Conservation (phyloP, 192 early-diverging fungal species). For the Rhizoclosmatium sp. region DNA sequence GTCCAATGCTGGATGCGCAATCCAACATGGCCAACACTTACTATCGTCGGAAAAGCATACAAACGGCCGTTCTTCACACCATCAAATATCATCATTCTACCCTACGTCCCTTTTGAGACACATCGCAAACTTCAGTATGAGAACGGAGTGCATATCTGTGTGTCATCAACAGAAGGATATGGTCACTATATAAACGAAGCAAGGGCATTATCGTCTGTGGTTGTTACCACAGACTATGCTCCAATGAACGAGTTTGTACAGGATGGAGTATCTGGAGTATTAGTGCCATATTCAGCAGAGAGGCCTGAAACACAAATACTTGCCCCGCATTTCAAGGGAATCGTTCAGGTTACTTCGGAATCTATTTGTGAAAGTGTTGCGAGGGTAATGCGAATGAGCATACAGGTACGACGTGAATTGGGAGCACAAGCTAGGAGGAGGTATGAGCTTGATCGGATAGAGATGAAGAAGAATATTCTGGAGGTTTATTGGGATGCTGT, state of each 20-base stretch:
- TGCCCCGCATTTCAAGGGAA: neutral
- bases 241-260: constrained; percentile 21
- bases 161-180: constrained; percentile 4
- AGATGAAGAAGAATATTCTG: neutral
- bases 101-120: neutral
- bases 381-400: neutral
- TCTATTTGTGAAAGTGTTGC: neutral
- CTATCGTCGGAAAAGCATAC: constrained; percentile 10
- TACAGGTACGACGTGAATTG: neutral
- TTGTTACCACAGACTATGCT: neutral
- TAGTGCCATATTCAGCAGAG: neutral
- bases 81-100: neutral
- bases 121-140: neutral
- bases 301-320: neutral
- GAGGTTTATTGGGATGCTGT: neutral
- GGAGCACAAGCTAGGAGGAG: neutral
- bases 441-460: neutral
- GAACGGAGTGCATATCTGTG: constrained; percentile 13
- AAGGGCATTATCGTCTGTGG: neutral
- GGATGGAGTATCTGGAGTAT: neutral
- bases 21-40: constrained; percentile 32
- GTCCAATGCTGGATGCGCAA: constrained; percentile 20
- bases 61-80: neutral
- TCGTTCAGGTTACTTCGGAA: neutral
- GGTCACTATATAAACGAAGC: constrained; percentile 35